phyloP scores from a whole-genome alignment of 2,329 filamentous ascomycete species.

The Phialocephala sp. region DNA sequence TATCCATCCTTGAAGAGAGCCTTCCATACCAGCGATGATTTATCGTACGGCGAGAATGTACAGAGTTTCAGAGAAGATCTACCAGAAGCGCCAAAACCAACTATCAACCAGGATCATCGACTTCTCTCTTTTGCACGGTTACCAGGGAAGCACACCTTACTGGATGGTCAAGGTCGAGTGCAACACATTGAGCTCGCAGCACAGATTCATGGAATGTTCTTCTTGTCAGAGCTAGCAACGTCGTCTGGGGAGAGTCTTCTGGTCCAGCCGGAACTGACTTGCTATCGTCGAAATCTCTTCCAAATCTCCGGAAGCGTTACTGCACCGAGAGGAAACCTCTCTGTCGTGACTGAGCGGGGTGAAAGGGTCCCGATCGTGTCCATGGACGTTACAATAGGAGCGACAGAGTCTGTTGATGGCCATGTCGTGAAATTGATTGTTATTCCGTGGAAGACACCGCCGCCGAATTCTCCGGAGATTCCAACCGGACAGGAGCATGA shows the following conservation, averaged over 20 bases:
- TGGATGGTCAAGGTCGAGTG: constrained; percentile 55
- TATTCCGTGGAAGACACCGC: constrained; percentile 96
- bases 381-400: constrained; percentile 87
- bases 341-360: constrained; percentile 81
- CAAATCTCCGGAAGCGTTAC: constrained; percentile 92
- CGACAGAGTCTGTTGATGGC: constrained; percentile 92
- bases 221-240: constrained; percentile 67
- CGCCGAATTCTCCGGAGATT: constrained; percentile 74
- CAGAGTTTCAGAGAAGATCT: constrained; percentile 41
- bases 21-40: constrained; percentile 38
- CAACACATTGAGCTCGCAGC: constrained; percentile 60
- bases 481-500: constrained; percentile 77
- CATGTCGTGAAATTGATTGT: constrained; percentile 93
- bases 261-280: constrained; percentile 82
- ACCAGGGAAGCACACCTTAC: constrained; percentile 50
- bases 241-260: constrained; percentile 57
- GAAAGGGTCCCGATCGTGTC: constrained; percentile 82
- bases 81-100: constrained; percentile 39
- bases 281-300: constrained; percentile 94
- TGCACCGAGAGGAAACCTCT: constrained; percentile 77
- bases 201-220: constrained; percentile 89
- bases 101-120: constrained; percentile 43
- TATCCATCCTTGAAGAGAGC: constrained; percentile 43
- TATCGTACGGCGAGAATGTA: constrained; percentile 38
- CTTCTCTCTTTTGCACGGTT: constrained; percentile 42